A percentile compares a stretch with the other conserved stretches of the same genome.
These are phyloP conservation scores for Borealophlyctis nickersoniae DNA, from an alignment of 192 early-diverging fungal genomes.

Conservation along the genomic window DNA sequence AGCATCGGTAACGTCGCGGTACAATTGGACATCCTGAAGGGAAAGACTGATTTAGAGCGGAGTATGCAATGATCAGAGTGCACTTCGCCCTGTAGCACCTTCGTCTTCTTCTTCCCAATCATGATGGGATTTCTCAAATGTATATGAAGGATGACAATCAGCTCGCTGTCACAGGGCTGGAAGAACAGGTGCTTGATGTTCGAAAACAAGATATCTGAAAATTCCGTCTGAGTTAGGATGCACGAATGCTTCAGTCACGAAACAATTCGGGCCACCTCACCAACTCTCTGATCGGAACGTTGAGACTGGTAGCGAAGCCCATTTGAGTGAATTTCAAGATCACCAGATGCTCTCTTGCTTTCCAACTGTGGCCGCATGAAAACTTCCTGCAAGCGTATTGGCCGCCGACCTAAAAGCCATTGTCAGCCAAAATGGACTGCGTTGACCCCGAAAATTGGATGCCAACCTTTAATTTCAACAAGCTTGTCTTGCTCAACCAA, in stretches of 20 bases:
- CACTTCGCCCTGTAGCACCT: conserved; percentile 42
- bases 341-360: conserved; percentile 88
- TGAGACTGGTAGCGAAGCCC: conserved; percentile 88
- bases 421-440: not conserved
- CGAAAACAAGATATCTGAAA: conserved; percentile 86
- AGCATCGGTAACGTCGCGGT: conserved; percentile 91
- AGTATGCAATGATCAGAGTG: not conserved
- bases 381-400: conserved; percentile 80
- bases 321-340: conserved; percentile 94
- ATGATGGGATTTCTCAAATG: conserved; percentile 97
- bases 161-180: conserved; percentile 96
- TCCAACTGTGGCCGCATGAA: conserved; percentile 89
- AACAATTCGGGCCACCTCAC: conserved; percentile 27
- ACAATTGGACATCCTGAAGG: conserved; percentile 92
- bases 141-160: conserved; percentile 91
- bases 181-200: conserved; percentile 98
- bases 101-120: conserved; percentile 97
- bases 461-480: conserved; percentile 68
- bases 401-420: conserved; percentile 49
- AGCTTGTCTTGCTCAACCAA: conserved; percentile 93
- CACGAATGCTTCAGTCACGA: conserved; percentile 3
- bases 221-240: not conserved
- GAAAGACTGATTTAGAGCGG: too few species aligned
- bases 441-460: conserved; percentile 50
- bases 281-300: conserved; percentile 74